Evolutionary conservation across 257 asterid species (phyloP), one percentile per base, ranked within the genome.

Genomic region (Salvia splendens): DNA sequence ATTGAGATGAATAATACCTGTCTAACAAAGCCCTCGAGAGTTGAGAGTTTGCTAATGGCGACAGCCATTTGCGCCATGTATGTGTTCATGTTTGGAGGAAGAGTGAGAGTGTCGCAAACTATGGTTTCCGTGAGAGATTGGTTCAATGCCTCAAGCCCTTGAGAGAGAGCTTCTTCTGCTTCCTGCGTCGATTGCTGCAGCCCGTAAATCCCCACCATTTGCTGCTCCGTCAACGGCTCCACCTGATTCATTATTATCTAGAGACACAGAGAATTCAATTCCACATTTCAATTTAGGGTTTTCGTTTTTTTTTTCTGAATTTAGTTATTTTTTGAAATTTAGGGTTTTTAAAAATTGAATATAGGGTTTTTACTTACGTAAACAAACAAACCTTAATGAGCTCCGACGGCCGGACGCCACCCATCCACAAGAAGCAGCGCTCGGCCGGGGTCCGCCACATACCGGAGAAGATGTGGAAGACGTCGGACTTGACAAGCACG

Each of bases 381-480:
- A 14, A 49, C 33, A 20, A 16, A 49, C 38, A 11, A 60, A 91
- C 98, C 95, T 87, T 89, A 47, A 89, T 84, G 79, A 92, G 63
- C 36, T 86, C 84, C 0, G 98, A 89, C 4, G 98, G 97, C 11
- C 97, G 89, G 78, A 87, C 83, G 52, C 87, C 98, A 0, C 98
- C 98, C 12, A 92, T 53, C 98, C 98, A 92, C 73, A 89, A 56
- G 82, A 87, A 87, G 77, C 96, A 90, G 0, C 98, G 83, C 69
- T 92, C 98, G 0, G 95, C 96, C 1, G 98, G 98, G 17, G 97
- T 79, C 70, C 79, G 83, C 95, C 97, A 92, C 68, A 66, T 73
- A 78, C 98, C 98, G 61, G 94, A 86, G 65, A 84, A 51, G 5
- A 89, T 74, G 78, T 92, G 96, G 64, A 92, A 86, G 0, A 85